Conservation (phyloP, 129 eudicot genomes). For the Flaveria bidentis region DNA sequence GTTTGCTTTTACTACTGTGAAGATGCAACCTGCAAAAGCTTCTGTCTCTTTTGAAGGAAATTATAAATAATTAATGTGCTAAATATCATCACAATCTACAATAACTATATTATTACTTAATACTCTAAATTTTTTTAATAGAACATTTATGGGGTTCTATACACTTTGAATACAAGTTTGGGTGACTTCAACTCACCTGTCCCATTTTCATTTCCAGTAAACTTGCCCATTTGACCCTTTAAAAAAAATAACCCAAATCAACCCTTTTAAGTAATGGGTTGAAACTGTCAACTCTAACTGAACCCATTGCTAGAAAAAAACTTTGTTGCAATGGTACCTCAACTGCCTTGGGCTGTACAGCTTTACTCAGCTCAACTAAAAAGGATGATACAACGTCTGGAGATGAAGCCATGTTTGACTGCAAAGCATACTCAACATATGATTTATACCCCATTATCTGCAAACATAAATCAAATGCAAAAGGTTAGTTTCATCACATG, state of each 20-base stretch:
- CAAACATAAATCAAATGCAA: conserved; percentile 34
- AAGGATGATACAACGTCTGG: conserved; percentile 76
- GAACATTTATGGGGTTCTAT: background rate
- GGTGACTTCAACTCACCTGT: background rate
- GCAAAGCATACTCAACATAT: conserved; percentile 77
- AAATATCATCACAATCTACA: background rate
- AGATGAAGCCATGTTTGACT: conserved; percentile 80
- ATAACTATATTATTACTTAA: background rate
- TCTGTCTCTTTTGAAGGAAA: background rate
- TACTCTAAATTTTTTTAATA: background rate
- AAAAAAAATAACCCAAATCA: background rate
- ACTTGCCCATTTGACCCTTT: conserved; percentile 2
- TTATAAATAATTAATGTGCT: background rate
- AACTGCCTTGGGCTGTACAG: conserved; percentile 73
- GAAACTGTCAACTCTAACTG: background rate
- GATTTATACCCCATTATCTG: conserved; percentile 86
- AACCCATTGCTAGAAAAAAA: conserved; percentile 9
- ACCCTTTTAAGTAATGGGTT: background rate
- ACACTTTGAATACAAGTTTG: background rate
- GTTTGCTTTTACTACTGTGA: background rate
- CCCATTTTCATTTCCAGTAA: background rate
- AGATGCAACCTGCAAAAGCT: background rate
- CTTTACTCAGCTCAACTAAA: conserved; percentile 76
- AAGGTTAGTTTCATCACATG: conserved; percentile 6
- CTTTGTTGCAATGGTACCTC: conserved; percentile 53